Percentiles rank a stretch among this genome's conserved stretches.
These are phyloP conservation scores for Juglanconis sp. DNA, from an alignment of 2,329 filamentous ascomycete species.

Conservation along the genomic window DNA sequence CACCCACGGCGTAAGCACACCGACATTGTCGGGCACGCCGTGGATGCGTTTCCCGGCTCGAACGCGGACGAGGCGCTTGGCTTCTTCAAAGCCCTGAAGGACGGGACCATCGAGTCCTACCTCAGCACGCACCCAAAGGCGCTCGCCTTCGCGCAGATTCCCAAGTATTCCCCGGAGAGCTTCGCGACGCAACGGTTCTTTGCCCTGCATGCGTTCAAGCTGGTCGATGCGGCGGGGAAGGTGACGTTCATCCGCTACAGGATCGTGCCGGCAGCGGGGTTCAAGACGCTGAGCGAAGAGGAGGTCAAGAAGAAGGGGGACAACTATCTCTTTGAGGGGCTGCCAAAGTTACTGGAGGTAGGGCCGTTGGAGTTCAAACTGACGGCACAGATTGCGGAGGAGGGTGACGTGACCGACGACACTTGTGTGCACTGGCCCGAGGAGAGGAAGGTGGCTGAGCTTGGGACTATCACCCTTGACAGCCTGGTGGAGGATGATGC, in stretches of 20 bases:
- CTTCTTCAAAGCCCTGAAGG: constrained; percentile 41
- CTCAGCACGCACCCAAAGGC: constrained; percentile 45
- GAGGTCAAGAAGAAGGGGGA: constrained; percentile 34
- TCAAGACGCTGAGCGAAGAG: constrained; percentile 35
- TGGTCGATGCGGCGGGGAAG: constrained; percentile 37
- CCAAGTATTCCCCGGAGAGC: constrained; percentile 47
- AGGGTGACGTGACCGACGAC: constrained; percentile 27
- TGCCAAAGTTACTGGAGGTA: constrained; percentile 33
- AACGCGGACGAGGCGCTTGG: constrained; percentile 52
- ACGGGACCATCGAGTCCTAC: constrained; percentile 37
- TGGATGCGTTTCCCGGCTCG: constrained; percentile 47
- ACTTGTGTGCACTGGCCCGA: constrained; percentile 45
- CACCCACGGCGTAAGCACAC: constrained; percentile 45
- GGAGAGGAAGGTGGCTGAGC: constrained; percentile 43
- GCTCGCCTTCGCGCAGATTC: constrained; percentile 42
- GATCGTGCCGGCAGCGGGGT: constrained; percentile 42
- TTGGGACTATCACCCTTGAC: constrained; percentile 47
- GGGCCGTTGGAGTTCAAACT: constrained; percentile 43
- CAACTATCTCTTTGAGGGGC: constrained; percentile 48
- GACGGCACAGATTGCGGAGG: constrained; percentile 41
- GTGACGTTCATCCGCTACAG: constrained; percentile 46
- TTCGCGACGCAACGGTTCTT: constrained; percentile 48
- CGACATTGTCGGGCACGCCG: constrained; percentile 53
- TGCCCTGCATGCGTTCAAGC: constrained; percentile 47
- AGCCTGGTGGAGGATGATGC: constrained; percentile 36